These are phyloP conservation scores for Corinectria fuckeliana DNA, from an alignment of 2,329 filamentous ascomycete species.

Conservation along the genomic window DNA sequence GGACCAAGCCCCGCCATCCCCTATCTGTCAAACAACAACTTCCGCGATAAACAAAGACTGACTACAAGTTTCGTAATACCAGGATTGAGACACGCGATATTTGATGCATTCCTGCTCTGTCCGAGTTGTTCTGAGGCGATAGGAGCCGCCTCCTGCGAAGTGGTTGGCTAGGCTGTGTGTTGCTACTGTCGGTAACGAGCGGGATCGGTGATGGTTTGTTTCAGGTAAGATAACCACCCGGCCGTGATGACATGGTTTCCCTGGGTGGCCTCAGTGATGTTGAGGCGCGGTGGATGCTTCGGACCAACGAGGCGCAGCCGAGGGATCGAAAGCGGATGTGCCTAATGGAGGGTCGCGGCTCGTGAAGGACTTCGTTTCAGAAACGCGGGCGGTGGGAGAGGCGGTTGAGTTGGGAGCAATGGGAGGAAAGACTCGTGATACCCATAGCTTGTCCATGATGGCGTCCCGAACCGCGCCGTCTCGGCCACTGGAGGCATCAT, in stretches of 20 bases:
- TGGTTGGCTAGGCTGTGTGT: too few relatives aligned
- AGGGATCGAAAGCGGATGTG: conserved; percentile 29
- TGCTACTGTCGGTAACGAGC: too few relatives aligned
- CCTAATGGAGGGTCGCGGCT: conserved; percentile 32
- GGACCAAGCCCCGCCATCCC: too few relatives aligned
- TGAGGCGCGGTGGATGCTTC: not conserved
- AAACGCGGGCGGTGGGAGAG: conserved; percentile 6
- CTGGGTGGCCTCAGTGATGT: not conserved
- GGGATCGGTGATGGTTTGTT: too few relatives aligned
- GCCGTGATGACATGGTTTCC: not conserved
- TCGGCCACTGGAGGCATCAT: conserved; percentile 19
- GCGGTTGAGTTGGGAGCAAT: conserved; percentile 2
- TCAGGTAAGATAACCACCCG: too few relatives aligned
- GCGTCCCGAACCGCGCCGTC: conserved; percentile 28
- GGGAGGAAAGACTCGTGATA: conserved; percentile 9
- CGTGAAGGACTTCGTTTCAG: conserved; percentile 6
- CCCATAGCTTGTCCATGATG: conserved; percentile 35
- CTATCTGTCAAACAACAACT: too few relatives aligned
- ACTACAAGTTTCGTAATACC: too few relatives aligned
- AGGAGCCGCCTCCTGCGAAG: too few relatives aligned
- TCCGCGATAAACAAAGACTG: too few relatives aligned
- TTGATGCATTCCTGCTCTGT: too few relatives aligned
- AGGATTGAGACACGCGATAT: too few relatives aligned
- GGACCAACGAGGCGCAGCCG: conserved; percentile 32
- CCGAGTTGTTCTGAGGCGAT: too few relatives aligned